Base-by-base conservation (phyloP, 169 alveolate species). In the Eimeria falciformis region DNA sequence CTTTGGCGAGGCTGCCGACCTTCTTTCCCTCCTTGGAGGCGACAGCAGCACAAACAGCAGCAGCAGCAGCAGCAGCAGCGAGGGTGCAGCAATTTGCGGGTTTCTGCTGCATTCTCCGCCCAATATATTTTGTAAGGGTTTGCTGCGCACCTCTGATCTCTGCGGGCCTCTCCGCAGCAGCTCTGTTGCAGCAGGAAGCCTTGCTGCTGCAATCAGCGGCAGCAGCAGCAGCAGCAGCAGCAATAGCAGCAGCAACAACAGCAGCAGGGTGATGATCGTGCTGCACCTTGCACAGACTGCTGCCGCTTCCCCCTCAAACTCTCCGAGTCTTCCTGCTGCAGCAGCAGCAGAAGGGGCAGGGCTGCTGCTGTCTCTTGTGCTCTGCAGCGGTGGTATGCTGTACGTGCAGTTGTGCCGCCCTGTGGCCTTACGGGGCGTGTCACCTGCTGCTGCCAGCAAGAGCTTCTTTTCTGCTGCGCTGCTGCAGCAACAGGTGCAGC, bases 81-180 rank as follows among this genome's bases (percentile, higher is more conserved):
- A 62, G 11, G n/a, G 46, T n/a, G 33, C 17, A 6, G 0, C n/a
- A n/a, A n/a, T 62, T 12, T 62, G 73, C 73, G n/a, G 73, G n/a
- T 62, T 62, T 14, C 25, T 62, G 11, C 37, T 62, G 17, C 17
- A n/a, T n/a, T 29, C n/a, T 18, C 73, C 73, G 12, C 73, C 73
- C 17, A 62, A n/a, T 29, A 62, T n/a, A 12, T 62, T 0, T 62
- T 14, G 11, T 29, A 62, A 62, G 29, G 73, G 73, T 62, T n/a
- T 2, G n/a, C 73, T 62, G n/a, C 73, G 73, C 11, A 1, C 29
- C 0, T 62, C 73, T 2, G 73, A 62, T 29, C 17, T 62, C 37
- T n/a, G n/a, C 73, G 25, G 29, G 29, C 73, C 73, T 6, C 73
- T 62, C 33, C 73, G 73, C 73, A 14, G 73, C 73, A 62, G 73